Conservation (phyloP, 257 asterid genomes). For the Ehretia macrophylla region DNA sequence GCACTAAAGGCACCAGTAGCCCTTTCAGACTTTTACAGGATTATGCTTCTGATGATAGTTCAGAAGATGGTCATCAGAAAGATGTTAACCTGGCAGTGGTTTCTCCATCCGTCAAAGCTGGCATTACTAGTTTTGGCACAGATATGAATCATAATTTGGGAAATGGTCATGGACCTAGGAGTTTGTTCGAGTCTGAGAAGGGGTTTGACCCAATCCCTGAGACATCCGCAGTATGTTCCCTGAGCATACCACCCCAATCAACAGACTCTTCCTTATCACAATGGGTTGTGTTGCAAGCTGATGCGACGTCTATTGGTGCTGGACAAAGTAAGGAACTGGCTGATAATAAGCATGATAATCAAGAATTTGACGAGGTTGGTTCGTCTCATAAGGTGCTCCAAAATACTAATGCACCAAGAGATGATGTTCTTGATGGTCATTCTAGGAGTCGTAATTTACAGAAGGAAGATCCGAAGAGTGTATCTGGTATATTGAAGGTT, state of each 20-base stretch:
- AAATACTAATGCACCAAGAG: slow-evolving; percentile 21
- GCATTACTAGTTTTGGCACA: slow-evolving; percentile 24
- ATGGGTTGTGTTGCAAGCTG: slow-evolving; percentile 25
- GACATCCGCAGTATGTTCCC: background rate
- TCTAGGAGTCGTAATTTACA: slow-evolving; percentile 14
- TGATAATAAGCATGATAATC: slow-evolving; percentile 24
- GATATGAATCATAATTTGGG: slow-evolving; percentile 19
- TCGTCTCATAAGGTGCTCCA: slow-evolving; percentile 12
- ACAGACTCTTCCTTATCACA: slow-evolving; percentile 21
- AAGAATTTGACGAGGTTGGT: slow-evolving; percentile 26
- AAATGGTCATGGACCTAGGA: slow-evolving; percentile 18
- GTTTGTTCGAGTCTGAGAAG: slow-evolving; percentile 18
- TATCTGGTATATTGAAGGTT: slow-evolving; percentile 36
- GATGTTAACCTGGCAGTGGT: slow-evolving; percentile 21
- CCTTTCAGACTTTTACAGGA: slow-evolving; percentile 55
- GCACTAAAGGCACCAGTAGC: slow-evolving; percentile 27
- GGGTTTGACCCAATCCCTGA: slow-evolving; percentile 10
- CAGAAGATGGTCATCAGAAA: slow-evolving; percentile 32
- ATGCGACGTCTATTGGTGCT: slow-evolving; percentile 14
- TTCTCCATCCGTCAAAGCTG: slow-evolving; percentile 21
- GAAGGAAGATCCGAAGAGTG: slow-evolving; percentile 29
- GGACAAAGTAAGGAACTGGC: slow-evolving; percentile 22
- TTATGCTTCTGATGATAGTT: slow-evolving; percentile 48
- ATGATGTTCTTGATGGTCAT: slow-evolving; percentile 16
- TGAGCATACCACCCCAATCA: background rate